Percentiles rank a stretch among this genome's conserved stretches.
phyloP scores from a whole-genome alignment of 2,329 filamentous ascomycete genomes.

The Rhexocercosporidium sp. region DNA sequence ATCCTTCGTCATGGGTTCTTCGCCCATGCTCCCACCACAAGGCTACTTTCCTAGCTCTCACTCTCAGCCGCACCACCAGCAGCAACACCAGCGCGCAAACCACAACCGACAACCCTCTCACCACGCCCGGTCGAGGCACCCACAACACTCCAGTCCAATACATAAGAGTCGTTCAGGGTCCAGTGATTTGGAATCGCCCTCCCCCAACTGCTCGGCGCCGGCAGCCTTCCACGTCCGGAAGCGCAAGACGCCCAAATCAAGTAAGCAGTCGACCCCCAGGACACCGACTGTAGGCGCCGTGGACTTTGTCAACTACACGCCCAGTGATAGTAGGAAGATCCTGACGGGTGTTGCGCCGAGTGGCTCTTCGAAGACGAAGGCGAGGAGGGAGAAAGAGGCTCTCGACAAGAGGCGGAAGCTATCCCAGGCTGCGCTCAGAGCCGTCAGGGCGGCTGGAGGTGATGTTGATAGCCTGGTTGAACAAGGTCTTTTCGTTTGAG shows the following conservation, averaged over 20 bases:
- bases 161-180: slow-evolving; percentile 21
- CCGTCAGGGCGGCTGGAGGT: slow-evolving; percentile 73
- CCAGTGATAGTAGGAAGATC: slow-evolving; percentile 76
- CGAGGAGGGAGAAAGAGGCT: slow-evolving; percentile 87
- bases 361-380: slow-evolving; percentile 92
- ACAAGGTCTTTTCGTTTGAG: slow-evolving; percentile 54
- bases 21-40: slow-evolving; percentile 29
- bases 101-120: slow-evolving; percentile 8
- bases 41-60: slow-evolving; percentile 24
- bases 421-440: slow-evolving; percentile 70
- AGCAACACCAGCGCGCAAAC: slow-evolving; percentile 15
- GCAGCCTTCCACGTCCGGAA: slow-evolving; percentile 35
- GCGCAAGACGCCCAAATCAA: slow-evolving; percentile 30
- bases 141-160: slow-evolving; percentile 14
- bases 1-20: slow-evolving; percentile 31
- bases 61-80: slow-evolving; percentile 11
- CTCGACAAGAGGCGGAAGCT: slow-evolving; percentile 74
- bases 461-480: slow-evolving; percentile 61
- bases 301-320: slow-evolving; percentile 90
- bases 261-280: slow-evolving; percentile 43
- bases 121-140: slow-evolving; percentile 26
- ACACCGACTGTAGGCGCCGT: slow-evolving; percentile 47
- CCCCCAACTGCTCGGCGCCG: not conserved
- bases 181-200: slow-evolving; percentile 26
- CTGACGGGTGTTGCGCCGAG: slow-evolving; percentile 90